Percentiles rank a stretch among this genome's conserved stretches.
Evolutionary conservation across 169 alveolate species (phyloP).

Genomic region (Fabrea salina): DNA sequence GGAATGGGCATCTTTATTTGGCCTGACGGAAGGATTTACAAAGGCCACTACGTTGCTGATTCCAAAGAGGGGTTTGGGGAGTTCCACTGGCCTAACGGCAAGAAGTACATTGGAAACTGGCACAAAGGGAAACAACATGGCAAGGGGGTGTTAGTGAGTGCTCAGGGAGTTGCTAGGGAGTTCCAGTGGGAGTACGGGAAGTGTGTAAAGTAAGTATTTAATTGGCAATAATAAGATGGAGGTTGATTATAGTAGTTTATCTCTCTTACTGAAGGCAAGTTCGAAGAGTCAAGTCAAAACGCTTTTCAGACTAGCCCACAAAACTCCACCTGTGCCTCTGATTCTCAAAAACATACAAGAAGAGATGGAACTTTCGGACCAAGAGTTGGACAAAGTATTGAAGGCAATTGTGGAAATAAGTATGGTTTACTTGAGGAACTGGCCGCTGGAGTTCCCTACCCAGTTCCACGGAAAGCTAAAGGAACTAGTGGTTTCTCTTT

Average conservation of each 20-base stretch:
- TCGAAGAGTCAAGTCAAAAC: conserved; percentile 20
- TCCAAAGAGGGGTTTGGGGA: too few species aligned
- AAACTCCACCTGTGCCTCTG: neutral
- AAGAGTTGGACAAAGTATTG: neutral
- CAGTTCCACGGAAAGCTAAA: conserved; percentile 8
- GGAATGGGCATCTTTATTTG: neutral
- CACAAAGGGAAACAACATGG: neutral
- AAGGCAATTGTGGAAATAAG: neutral
- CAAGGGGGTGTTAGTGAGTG: neutral
- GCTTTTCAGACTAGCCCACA: conserved; percentile 9
- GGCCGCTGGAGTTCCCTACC: conserved; percentile 2
- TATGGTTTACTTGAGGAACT: neutral
- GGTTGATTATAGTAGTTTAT: neutral
- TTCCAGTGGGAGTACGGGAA: neutral
- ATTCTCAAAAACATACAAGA: conserved; percentile 2
- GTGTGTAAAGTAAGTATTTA: neutral
- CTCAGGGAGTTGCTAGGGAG: neutral
- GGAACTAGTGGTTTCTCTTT: neutral
- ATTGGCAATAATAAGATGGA: neutral
- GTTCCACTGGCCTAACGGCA: too few species aligned
- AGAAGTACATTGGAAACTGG: neutral
- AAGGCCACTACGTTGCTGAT: too few species aligned
- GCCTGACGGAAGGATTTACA: neutral
- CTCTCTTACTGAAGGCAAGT: neutral
- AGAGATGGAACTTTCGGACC: neutral